These are phyloP conservation scores for Geranomyces variabilis DNA, from an alignment of 192 early-diverging fungal genomes.

Conservation along the genomic window DNA sequence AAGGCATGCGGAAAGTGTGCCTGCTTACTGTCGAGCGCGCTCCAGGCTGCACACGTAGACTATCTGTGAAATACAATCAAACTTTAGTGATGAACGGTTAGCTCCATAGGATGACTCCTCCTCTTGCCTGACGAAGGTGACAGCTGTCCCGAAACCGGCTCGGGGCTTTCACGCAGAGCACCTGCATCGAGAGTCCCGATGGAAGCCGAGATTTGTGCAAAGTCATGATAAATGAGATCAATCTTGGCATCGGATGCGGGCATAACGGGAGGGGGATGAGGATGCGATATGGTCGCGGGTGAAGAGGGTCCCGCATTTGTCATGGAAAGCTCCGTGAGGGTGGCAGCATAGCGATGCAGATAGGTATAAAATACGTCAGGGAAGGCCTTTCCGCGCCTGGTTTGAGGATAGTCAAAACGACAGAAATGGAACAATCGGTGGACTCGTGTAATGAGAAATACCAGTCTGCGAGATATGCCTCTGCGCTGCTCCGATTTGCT, in stretches of 20 bases:
- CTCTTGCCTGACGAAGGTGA: too few species aligned
- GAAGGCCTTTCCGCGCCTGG: conserved; percentile 73
- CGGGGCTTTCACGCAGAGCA: conserved; percentile 4
- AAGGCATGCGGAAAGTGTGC: too few species aligned
- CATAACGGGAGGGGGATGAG: not conserved
- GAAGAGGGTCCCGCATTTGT: not conserved
- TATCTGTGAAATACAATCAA: too few species aligned
- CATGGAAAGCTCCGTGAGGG: conserved; percentile 57
- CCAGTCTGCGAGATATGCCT: conserved; percentile 78
- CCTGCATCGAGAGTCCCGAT: conserved; percentile 17
- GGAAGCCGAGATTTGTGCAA: conserved; percentile 67
- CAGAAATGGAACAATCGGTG: too few species aligned
- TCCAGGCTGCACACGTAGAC: too few species aligned
- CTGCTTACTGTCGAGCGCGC: too few species aligned
- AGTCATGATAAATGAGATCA: conserved; percentile 73
- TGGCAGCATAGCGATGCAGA: conserved; percentile 71
- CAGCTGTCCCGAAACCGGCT: not conserved
- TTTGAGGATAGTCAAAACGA: too few species aligned
- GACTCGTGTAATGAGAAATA: too few species aligned
- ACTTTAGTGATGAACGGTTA: too few species aligned
- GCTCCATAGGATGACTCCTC: too few species aligned
- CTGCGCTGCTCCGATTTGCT: conserved; percentile 69
- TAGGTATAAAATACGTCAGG: conserved; percentile 76
- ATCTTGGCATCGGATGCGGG: conserved; percentile 71
- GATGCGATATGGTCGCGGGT: not conserved